Evolutionary conservation across 768 basidiomycete genomes (phyloP), one percentile per base, ranked within the genome.

Genomic region (Galerina marginata): DNA sequence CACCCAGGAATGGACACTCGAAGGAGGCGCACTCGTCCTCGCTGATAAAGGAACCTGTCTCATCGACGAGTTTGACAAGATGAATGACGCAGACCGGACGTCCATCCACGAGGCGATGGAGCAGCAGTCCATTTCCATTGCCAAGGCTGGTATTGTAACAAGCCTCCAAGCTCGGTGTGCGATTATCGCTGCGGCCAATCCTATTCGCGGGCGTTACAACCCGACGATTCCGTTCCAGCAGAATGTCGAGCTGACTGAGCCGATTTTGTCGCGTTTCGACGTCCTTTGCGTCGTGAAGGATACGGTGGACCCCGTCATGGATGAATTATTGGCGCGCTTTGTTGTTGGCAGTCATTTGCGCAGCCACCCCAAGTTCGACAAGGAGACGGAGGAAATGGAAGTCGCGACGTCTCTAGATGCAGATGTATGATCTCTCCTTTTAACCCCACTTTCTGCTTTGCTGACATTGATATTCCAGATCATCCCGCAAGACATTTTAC

Each of bases 31-130:
- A 2, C 82, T 99, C 9, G 97, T 99, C n/a, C 82, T 99, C 16
- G 97, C 97, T 2, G 97, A 99, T 77, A 97, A 96, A 76, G 97
- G 97, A 11, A 93, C 91, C 26, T 99, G 97, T 71, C 80, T 99
- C 39, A 99, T 99, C 66, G 97, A 99, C 77, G 97, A 99, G 74
- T 99, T 99, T 73, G 97, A 99, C 81, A 99, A 99, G 82, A 99
- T 99, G 97, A 99, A 99, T 76, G 97, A 99, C 69, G 85, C 93
- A 14, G 96, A 99, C 73, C 84, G 96, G 67, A 99, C 96, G 14
- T 97, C 95, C 4, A 99, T 99, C 69, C 97, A 99, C 80, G 97
- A 99, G 74, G 97, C 97, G 1, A 99, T 99, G 97, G 97, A 99
- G 72, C 97, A 99, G 77, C 97, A 99, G 74, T 92, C 94, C 11